A percentile compares a stretch with the other conserved stretches of the same genome.
Evolutionary conservation across 2,329 filamentous ascomycete genomes (phyloP).

Genomic region (Grosmannia penicillata): DNA sequence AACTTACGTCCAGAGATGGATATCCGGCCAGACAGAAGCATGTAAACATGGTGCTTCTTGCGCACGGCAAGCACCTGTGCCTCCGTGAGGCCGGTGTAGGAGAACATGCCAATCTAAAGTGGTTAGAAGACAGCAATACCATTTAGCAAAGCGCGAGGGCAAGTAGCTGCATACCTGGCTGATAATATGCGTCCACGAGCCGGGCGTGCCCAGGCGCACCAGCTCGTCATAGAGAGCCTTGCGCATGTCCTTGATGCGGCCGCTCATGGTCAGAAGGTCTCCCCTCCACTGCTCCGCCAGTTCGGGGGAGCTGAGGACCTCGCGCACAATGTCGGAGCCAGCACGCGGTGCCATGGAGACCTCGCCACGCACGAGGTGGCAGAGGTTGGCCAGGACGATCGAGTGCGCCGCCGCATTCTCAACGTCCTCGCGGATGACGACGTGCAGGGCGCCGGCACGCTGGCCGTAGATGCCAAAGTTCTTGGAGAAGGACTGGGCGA

Average conservation of each 20-base stretch:
- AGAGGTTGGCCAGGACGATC: conserved; percentile 70
- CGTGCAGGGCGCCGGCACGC: conserved; percentile 91
- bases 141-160: no score
- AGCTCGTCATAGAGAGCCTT: conserved; percentile 61
- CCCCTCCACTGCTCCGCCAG: conserved; percentile 86
- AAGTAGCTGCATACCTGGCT: conserved; percentile 21
- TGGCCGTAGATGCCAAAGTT: conserved; percentile 95
- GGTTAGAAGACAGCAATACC: neutral
- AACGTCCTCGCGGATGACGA: conserved; percentile 54
- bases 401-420: conserved; percentile 39
- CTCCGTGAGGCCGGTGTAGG: conserved; percentile 68
- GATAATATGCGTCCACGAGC: conserved; percentile 91
- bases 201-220: conserved; percentile 71
- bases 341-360: conserved; percentile 94
- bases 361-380: conserved; percentile 87
- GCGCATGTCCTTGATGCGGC: conserved; percentile 86
- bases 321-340: conserved; percentile 73
- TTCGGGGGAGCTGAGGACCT: conserved; percentile 63
- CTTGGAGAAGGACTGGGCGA: conserved; percentile 92
- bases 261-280: conserved; percentile 84
- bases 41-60: conserved; percentile 62
- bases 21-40: conserved; percentile 97
- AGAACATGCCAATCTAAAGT: conserved; percentile 94
- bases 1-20: conserved; percentile 64
- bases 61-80: conserved; percentile 57